Conservation (phyloP, 352 stramenopile species). For the Phytophthora sojae region DNA sequence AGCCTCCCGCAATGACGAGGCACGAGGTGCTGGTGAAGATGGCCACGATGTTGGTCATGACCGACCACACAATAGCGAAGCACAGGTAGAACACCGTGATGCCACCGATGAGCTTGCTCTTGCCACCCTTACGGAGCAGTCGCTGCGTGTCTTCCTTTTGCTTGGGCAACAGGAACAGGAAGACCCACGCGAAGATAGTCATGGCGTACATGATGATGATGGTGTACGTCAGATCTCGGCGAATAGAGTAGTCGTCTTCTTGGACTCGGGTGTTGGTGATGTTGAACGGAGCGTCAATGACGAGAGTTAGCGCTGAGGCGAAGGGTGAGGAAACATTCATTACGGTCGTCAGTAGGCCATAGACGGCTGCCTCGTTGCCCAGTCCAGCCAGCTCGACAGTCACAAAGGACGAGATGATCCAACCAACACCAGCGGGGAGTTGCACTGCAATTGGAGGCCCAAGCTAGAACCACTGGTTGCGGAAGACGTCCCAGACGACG, state of each 20-base stretch:
- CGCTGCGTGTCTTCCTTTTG: conserved; percentile 47
- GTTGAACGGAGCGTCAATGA: conserved; percentile 44
- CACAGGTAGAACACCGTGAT: conserved; percentile 38
- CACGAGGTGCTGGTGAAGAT: conserved; percentile 52
- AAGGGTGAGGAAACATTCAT: conserved; percentile 45
- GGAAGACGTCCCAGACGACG: conserved; percentile 45
- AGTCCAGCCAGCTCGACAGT: conserved; percentile 50
- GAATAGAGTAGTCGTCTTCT: conserved; percentile 38
- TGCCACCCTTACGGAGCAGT: conserved; percentile 37
- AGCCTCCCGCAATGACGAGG: conserved; percentile 36
- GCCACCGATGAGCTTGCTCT: conserved; percentile 37
- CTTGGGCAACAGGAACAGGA: conserved; percentile 39
- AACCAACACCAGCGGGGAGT: conserved; percentile 39
- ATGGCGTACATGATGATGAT: conserved; percentile 48
- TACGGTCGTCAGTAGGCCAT: conserved; percentile 46
- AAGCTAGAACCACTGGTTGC: conserved; percentile 48
- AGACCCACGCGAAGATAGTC: conserved; percentile 40
- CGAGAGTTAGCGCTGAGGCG: conserved; percentile 39
- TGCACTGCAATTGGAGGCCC: conserved; percentile 36
- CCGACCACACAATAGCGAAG: conserved; percentile 41
- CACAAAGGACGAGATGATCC: conserved; percentile 42
- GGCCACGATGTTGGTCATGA: conserved; percentile 49
- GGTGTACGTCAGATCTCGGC: conserved; percentile 42
- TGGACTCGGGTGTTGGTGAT: conserved; percentile 45
- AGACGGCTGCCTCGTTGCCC: conserved; percentile 50